A percentile compares a stretch with the other conserved stretches of the same genome.
Evolutionary conservation across 768 basidiomycete species (phyloP).

Genomic region (Rhodotorula diobovata): DNA sequence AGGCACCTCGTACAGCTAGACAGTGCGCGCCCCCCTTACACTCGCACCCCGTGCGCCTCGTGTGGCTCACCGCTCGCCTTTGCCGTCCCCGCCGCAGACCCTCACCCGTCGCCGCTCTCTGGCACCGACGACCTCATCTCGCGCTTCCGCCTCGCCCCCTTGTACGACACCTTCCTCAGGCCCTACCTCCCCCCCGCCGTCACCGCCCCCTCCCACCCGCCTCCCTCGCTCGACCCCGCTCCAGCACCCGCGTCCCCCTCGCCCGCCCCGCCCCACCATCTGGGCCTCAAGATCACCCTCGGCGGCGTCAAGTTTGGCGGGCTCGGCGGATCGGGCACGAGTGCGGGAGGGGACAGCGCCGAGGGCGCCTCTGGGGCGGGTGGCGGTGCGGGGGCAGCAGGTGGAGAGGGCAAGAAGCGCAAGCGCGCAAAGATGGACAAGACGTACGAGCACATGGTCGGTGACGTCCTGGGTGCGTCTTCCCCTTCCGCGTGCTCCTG

Average conservation of each 20-base stretch:
- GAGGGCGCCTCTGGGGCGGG: neutral
- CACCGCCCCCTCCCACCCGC: neutral
- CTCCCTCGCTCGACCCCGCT: neutral
- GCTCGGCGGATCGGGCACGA: neutral
- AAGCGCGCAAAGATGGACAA: constrained; percentile 40
- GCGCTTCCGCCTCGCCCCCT: constrained; percentile 22
- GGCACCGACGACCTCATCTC: constrained; percentile 40
- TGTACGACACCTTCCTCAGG: constrained; percentile 40
- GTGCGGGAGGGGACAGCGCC: neutral
- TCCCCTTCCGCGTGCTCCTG: too few species aligned
- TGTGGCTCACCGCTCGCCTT: neutral
- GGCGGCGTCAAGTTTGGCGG: constrained; percentile 25
- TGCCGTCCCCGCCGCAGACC: neutral
- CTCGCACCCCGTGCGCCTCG: neutral
- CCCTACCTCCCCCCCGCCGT: constrained; percentile 30
- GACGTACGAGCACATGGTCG: constrained; percentile 36
- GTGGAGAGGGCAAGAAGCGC: constrained; percentile 1
- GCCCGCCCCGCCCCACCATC: neutral
- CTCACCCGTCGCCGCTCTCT: constrained; percentile 16
- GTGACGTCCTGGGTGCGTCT: constrained; percentile 40
- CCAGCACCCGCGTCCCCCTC: neutral
- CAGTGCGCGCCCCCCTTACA: neutral
- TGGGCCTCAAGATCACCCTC: constrained; percentile 27
- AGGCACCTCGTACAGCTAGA: neutral
- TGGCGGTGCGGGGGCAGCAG: neutral